These are phyloP conservation scores for Narthecium ossifragum DNA, from an alignment of 106 monocot genomes.

Conservation along the genomic window DNA sequence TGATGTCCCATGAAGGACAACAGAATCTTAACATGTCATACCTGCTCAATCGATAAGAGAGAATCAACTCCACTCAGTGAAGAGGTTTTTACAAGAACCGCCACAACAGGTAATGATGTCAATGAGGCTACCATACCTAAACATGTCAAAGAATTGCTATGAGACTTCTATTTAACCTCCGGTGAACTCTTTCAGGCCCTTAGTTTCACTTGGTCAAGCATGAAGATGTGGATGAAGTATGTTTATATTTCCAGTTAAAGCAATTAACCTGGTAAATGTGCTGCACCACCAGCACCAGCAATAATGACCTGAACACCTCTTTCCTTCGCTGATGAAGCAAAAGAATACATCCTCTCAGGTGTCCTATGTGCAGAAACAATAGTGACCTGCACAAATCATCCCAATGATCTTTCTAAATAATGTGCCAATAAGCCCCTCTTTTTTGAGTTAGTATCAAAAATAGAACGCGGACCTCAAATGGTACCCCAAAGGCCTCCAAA, in stretches of 20 bases:
- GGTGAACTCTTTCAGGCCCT: no score
- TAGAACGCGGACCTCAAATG: slow-evolving; percentile 60
- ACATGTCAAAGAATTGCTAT: not conserved
- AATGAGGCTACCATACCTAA: slow-evolving; percentile 93
- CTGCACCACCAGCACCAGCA: slow-evolving; percentile 96
- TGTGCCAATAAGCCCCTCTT: no score
- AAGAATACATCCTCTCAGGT: slow-evolving; percentile 91
- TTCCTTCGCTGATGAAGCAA: slow-evolving; percentile 73
- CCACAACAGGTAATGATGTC: slow-evolving; percentile 83
- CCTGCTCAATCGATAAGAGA: slow-evolving; percentile 90
- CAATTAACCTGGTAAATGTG: slow-evolving; percentile 82
- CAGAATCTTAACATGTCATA: not conserved
- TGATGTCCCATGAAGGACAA: not conserved
- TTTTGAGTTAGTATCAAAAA: not conserved
- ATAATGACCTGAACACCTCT: slow-evolving; percentile 80
- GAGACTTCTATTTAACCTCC: no score
- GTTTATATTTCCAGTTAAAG: not conserved
- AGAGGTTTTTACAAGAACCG: slow-evolving; percentile 73
- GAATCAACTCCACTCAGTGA: slow-evolving; percentile 73
- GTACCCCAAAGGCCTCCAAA: slow-evolving; percentile 51
- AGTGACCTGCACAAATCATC: slow-evolving; percentile 67
- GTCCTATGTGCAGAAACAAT: slow-evolving; percentile 96
- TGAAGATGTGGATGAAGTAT: not conserved
- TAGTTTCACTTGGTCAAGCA: not conserved
- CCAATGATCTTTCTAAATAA: no score